Evolutionary conservation across 129 eudicot genomes (phyloP).

Genomic region (Arctium lappa): DNA sequence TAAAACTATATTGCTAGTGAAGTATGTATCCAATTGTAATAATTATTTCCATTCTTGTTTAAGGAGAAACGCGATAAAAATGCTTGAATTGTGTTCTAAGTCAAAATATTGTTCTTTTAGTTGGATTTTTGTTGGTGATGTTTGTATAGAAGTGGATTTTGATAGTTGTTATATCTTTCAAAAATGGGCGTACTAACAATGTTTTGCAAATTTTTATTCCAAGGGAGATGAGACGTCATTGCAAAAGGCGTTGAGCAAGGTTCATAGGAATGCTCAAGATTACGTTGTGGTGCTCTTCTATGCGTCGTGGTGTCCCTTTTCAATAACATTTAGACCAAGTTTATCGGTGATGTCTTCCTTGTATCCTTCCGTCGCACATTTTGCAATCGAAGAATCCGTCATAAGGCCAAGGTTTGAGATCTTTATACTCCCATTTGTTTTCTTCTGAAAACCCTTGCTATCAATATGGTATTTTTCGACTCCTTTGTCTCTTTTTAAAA

Average conservation of each 20-base stretch:
- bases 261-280: constrained; percentile 43
- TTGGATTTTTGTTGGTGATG: no score
- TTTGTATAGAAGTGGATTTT: not conserved
- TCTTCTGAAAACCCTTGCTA: not conserved
- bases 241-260: constrained; percentile 67
- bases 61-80: no score
- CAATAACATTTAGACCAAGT: constrained; percentile 61
- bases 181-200: not conserved
- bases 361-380: constrained; percentile 82
- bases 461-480: no score
- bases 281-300: constrained; percentile 81
- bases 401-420: constrained; percentile 73
- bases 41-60: no score
- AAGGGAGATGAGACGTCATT: constrained; percentile 78
- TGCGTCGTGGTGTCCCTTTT: constrained; percentile 95
- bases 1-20: no score
- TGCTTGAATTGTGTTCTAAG: no score
- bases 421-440: not conserved
- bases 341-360: constrained; percentile 60
- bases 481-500: not conserved
- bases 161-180: not conserved
- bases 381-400: constrained; percentile 81
- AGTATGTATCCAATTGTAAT: no score
- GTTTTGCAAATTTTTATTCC: constrained; percentile 19
- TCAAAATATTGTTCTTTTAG: no score